Evolutionary conservation across 1,284 basidiomycete species (phyloP).

Genomic region (Ceratobasidium theobromae): DNA sequence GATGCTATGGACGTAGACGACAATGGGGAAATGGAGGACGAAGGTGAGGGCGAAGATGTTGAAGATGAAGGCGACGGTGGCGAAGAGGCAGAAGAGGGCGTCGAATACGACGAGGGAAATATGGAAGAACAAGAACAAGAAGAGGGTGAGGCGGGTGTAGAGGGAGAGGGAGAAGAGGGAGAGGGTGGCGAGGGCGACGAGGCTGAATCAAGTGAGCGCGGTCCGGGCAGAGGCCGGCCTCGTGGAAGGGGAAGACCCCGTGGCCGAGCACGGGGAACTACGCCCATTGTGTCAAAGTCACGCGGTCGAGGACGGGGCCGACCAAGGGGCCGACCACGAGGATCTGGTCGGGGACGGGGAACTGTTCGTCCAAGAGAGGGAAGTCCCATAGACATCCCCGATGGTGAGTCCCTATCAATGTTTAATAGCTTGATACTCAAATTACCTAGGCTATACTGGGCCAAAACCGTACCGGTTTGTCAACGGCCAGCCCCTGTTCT

Average conservation of each 20-base stretch:
- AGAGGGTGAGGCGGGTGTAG: slow-evolving; percentile 40
- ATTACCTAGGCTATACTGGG: slow-evolving; percentile 46
- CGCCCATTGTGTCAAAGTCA: slow-evolving; percentile 45
- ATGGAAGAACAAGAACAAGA: slow-evolving; percentile 43
- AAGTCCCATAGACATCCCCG: slow-evolving; percentile 36
- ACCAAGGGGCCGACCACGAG: slow-evolving; percentile 43
- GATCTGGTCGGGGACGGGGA: slow-evolving; percentile 26
- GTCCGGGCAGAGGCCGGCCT: slow-evolving; percentile 37
- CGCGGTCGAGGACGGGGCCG: slow-evolving; percentile 54
- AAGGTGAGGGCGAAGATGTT: slow-evolving; percentile 37
- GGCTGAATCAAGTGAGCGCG: slow-evolving; percentile 12
- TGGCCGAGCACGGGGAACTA: slow-evolving; percentile 38
- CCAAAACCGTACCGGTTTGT: slow-evolving; percentile 72
- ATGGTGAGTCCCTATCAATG: slow-evolving; percentile 30
- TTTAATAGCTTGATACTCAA: neutral
- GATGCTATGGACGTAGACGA: slow-evolving; percentile 21
- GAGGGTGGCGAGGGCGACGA: slow-evolving; percentile 28
- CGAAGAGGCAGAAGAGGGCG: slow-evolving; percentile 33
- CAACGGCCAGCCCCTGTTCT: slow-evolving; percentile 71
- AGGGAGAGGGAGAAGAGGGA: slow-evolving; percentile 37
- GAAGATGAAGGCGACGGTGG: slow-evolving; percentile 42
- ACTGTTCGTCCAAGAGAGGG: slow-evolving; percentile 36
- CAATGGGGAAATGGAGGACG: neutral
- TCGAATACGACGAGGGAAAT: slow-evolving; percentile 32
- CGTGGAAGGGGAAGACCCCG: slow-evolving; percentile 45